Evolutionary conservation across 1,284 basidiomycete species (phyloP).

Genomic region (Malassezia furfur): DNA sequence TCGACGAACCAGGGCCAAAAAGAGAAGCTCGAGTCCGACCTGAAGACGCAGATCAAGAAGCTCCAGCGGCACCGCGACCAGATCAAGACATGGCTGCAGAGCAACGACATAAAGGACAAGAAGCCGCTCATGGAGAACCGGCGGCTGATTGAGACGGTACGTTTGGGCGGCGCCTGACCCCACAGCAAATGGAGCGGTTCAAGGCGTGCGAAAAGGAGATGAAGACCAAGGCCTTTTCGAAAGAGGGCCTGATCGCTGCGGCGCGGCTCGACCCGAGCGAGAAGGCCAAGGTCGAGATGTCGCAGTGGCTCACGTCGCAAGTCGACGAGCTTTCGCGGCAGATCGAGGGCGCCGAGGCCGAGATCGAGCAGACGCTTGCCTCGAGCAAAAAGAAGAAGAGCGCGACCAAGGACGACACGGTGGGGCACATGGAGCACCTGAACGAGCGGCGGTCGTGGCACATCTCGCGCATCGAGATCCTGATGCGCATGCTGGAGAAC

Average conservation of each 20-base stretch:
- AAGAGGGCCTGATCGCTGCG: slow-evolving; percentile 91
- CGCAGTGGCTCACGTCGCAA: slow-evolving; percentile 51
- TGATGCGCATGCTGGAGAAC: slow-evolving; percentile 86
- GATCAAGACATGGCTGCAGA: slow-evolving; percentile 98
- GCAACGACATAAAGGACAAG: slow-evolving; percentile 99
- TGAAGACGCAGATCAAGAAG: slow-evolving; percentile 63
- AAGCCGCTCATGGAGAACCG: slow-evolving; percentile 81
- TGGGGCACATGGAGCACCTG: slow-evolving; percentile 72
- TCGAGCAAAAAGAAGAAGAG: slow-evolving; percentile 60
- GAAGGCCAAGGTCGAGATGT: slow-evolving; percentile 85
- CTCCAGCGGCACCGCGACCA: slow-evolving; percentile 93
- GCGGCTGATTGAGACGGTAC: slow-evolving; percentile 89
- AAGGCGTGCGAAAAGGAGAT: slow-evolving; percentile 99
- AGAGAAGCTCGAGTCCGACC: slow-evolving; percentile 48
- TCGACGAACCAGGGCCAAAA: slow-evolving; percentile 46
- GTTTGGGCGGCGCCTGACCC: slow-evolving; percentile 41
- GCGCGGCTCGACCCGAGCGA: slow-evolving; percentile 91
- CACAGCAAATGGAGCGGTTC: slow-evolving; percentile 99
- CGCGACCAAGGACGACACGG: slow-evolving; percentile 59
- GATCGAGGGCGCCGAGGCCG: slow-evolving; percentile 87
- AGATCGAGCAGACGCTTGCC: slow-evolving; percentile 79
- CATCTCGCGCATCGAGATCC: slow-evolving; percentile 80
- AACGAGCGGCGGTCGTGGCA: slow-evolving; percentile 97
- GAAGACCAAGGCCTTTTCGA: slow-evolving; percentile 99
- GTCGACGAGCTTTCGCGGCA: slow-evolving; percentile 90